phyloP scores from a whole-genome alignment of 257 asterid species.

The Mitragyna speciosa region DNA sequence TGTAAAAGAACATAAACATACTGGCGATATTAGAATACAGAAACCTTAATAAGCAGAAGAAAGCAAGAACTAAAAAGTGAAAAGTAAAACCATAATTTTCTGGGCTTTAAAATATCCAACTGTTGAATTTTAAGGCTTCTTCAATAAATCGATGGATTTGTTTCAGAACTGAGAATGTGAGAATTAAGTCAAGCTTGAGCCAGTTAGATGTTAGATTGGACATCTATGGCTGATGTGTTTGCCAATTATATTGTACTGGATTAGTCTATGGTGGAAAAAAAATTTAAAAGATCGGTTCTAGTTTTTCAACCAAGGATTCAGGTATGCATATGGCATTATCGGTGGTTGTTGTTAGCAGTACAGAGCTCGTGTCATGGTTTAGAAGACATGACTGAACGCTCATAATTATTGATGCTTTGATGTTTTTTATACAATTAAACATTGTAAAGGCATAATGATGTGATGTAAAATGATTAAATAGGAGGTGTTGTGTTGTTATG shows the following conservation, averaged over 20 bases:
- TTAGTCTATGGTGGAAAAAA: background rate
- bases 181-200: background rate
- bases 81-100: background rate
- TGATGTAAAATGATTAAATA: background rate
- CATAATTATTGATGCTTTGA: background rate
- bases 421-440: background rate
- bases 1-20: background rate
- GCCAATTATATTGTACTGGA: background rate
- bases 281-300: too few species aligned
- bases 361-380: background rate
- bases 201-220: background rate
- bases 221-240: background rate
- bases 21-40: background rate
- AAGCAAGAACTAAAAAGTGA: background rate
- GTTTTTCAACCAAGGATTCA: too few species aligned
- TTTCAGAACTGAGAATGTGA: background rate
- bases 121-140: background rate
- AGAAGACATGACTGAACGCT: background rate
- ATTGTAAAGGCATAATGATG: background rate
- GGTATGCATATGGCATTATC: background rate
- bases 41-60: slow-evolving; percentile 3
- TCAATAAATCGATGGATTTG: background rate
- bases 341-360: background rate
- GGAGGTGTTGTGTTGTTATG: background rate
- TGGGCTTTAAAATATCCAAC: too few species aligned